Evolutionary conservation across 352 stramenopile genomes (phyloP).

Genomic region (Phytophthora macrochlamydospora): DNA sequence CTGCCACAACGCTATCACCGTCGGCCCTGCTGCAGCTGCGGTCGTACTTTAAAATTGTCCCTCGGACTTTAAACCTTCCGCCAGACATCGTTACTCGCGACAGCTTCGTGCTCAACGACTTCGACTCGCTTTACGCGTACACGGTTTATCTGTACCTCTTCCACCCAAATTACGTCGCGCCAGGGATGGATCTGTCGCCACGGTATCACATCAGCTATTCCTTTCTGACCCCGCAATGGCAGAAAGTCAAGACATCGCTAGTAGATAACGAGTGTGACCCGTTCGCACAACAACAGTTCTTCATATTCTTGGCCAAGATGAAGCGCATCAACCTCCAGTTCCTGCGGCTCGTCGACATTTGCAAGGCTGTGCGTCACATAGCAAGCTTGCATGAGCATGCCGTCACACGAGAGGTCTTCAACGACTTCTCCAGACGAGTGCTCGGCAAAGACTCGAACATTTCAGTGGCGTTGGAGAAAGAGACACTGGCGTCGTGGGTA

Average conservation of each 20-base stretch:
- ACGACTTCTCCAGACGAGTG: conserved; percentile 69
- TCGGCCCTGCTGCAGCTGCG: conserved; percentile 65
- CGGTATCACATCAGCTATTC: conserved; percentile 62
- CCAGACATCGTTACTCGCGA: conserved; percentile 71
- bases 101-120: conserved; percentile 75
- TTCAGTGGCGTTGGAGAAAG: conserved; percentile 68
- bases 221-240: conserved; percentile 64
- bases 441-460: conserved; percentile 79
- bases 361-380: conserved; percentile 51
- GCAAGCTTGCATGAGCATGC: conserved; percentile 55
- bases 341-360: conserved; percentile 60
- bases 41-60: conserved; percentile 75
- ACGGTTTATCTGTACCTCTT: conserved; percentile 68
- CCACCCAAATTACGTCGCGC: conserved; percentile 65
- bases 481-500: conserved; percentile 69
- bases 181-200: conserved; percentile 46
- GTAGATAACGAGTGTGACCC: conserved; percentile 62
- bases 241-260: conserved; percentile 68
- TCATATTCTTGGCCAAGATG: conserved; percentile 74
- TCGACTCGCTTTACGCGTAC: conserved; percentile 76
- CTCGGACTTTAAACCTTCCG: conserved; percentile 54
- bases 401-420: conserved; percentile 57
- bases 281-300: conserved; percentile 76
- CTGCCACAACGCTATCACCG: conserved; percentile 54
- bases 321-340: conserved; percentile 72